phyloP scores from a whole-genome alignment of 2,329 filamentous ascomycete genomes.

The Chaetomiaceae sp. region DNA sequence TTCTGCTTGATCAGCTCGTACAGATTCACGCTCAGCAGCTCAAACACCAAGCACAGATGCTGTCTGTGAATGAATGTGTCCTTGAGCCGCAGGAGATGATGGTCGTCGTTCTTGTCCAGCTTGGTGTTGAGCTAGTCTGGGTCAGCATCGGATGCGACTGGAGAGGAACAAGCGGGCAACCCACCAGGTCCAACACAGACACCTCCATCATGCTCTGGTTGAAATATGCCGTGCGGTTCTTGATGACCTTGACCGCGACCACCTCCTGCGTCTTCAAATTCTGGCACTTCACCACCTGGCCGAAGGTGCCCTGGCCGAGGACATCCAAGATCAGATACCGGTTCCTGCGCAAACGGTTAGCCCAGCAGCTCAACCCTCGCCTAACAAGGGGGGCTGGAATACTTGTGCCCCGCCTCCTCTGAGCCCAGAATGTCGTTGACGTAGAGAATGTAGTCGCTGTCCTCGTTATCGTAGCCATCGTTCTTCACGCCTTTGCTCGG shows the following conservation, averaged over 20 bases:
- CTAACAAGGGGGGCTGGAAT: slow-evolving; percentile 34
- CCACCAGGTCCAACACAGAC: slow-evolving; percentile 87
- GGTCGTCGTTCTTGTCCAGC: slow-evolving; percentile 98
- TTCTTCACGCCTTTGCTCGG: slow-evolving; percentile 98
- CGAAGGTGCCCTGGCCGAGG: slow-evolving; percentile 93
- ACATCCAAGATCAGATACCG: slow-evolving; percentile 97
- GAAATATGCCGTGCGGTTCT: slow-evolving; percentile 98
- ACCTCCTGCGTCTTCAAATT: slow-evolving; percentile 98
- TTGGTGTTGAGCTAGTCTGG: slow-evolving; percentile 80
- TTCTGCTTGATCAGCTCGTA: slow-evolving; percentile 99
- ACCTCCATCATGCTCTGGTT: slow-evolving; percentile 99
- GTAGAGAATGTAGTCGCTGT: slow-evolving; percentile 98
- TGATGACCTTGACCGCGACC: slow-evolving; percentile 97
- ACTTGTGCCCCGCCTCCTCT: slow-evolving; percentile 97
- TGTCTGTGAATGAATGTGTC: slow-evolving; percentile 98
- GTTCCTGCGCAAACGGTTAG: slow-evolving; percentile 53
- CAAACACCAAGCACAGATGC: slow-evolving; percentile 94
- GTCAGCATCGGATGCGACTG: slow-evolving; percentile 11
- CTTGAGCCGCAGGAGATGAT: slow-evolving; percentile 88
- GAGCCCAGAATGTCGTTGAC: slow-evolving; percentile 98
- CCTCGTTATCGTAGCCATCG: slow-evolving; percentile 97
- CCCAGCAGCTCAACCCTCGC: slow-evolving; percentile 11
- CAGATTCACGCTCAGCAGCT: slow-evolving; percentile 92
- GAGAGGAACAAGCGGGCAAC: slow-evolving; percentile 25
- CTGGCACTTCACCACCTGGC: slow-evolving; percentile 98